These are phyloP conservation scores for Solanum piurae DNA, from an alignment of 257 asterid genomes.

Conservation along the genomic window DNA sequence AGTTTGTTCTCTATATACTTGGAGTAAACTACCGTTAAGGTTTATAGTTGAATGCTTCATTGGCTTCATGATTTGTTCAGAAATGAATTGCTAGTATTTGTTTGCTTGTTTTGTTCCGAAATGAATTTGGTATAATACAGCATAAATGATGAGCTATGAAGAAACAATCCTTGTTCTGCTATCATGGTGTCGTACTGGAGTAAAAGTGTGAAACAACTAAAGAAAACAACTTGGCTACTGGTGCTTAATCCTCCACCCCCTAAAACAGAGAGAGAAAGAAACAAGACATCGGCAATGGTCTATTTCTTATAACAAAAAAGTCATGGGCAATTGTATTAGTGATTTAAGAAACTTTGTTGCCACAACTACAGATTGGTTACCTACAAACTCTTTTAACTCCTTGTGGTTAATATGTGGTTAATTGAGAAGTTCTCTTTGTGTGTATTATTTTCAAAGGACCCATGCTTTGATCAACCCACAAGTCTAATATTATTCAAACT, in stretches of 20 bases:
- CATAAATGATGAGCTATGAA: neutral
- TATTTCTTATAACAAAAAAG: neutral
- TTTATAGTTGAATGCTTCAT: neutral
- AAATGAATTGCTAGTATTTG: neutral
- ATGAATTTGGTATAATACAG: neutral
- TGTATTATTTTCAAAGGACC: neutral
- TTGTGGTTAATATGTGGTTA: neutral
- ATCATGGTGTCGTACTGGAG: neutral
- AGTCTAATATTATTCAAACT: neutral
- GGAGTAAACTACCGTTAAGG: neutral
- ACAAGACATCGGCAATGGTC: neutral
- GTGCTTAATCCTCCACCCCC: neutral
- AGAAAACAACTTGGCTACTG: neutral
- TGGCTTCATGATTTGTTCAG: neutral
- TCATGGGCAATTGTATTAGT: neutral
- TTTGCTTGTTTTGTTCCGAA: neutral
- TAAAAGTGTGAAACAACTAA: neutral
- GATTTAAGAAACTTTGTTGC: neutral
- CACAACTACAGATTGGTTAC: neutral
- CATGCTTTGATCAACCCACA: neutral
- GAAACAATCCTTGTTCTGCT: neutral
- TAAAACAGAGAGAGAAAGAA: neutral
- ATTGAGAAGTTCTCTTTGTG: neutral
- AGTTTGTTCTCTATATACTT: neutral
- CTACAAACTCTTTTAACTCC: neutral